Conservation (phyloP, 805 yeast genomes). For the Sugiyamaella boreocaroliniensis region DNA sequence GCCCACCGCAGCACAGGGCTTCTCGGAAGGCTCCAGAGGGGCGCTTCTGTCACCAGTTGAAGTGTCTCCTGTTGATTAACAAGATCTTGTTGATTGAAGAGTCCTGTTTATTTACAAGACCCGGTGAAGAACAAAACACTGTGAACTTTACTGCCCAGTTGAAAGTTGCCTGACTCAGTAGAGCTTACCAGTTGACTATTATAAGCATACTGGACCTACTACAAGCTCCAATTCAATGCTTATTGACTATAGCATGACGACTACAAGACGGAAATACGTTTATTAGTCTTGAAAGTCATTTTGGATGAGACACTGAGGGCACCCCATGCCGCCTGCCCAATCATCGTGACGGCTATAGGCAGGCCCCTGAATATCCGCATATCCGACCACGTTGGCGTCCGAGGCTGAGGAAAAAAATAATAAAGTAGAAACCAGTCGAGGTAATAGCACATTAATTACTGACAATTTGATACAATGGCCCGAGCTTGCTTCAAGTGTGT, state of each 20-base stretch:
- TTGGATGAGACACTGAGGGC: too few relatives aligned
- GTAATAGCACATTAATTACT: background rate
- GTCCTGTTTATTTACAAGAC: too few relatives aligned
- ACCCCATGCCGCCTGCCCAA: background rate
- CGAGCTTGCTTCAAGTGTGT: conserved; percentile 13
- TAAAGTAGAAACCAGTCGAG: background rate
- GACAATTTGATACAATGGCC: conserved; percentile 1
- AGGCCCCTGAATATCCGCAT: background rate
- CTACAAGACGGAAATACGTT: too few relatives aligned
- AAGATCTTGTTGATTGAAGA: too few relatives aligned
- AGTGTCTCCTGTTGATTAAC: background rate
- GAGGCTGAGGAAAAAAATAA: background rate
- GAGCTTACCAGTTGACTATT: too few relatives aligned
- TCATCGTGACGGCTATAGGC: background rate
- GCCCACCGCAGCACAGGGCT: conserved; percentile 11
- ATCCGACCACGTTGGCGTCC: background rate
- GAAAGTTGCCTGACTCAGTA: too few relatives aligned
- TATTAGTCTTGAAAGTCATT: too few relatives aligned
- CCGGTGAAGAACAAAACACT: background rate
- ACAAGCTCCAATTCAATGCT: too few relatives aligned
- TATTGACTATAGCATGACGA: too few relatives aligned
- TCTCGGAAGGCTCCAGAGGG: conserved; percentile 13
- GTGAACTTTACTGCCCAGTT: background rate
- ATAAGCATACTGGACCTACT: too few relatives aligned
- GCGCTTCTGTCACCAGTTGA: background rate